Base-by-base conservation (phyloP, 495 filamentous ascomycete genomes). In the Venustampulla echinocandica region DNA sequence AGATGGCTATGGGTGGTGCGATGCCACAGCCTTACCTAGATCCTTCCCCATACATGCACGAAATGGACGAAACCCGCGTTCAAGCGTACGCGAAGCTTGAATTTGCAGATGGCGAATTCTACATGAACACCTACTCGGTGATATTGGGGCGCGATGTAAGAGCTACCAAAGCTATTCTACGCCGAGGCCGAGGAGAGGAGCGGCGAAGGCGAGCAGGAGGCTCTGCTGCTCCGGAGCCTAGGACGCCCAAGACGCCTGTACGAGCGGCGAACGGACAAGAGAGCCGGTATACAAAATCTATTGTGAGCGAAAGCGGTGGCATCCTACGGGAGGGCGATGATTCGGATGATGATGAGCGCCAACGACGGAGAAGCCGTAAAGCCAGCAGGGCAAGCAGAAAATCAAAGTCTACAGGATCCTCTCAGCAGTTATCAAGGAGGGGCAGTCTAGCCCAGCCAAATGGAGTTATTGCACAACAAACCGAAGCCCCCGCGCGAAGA, bases 101-200 rank as follows among this genome's bases (percentile, higher is more conserved):
- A 52, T 85, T 87, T 59, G 68, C 74, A 27, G 82, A 87, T 63
- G 81, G 81, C 11, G 72, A 80, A 56, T 87, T 82, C 58, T 85
- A 83, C 58, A 78, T 83, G 69, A 84, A 76, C 42, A 84, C 81
- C 9, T 77, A 79, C 53, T 71, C 70, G 1, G 72, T 85, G 20
- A 73, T 76, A 15, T 65, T 87, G 18, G 82, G 82, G 37, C 78
- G 82, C 51, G 79, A 85, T 64, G 64, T 79, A 33, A 66, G 67
- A 39, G 75, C 76, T 13, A 67, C 71, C 3, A 66, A 72, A 34
- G 67, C 69, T 21, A 75, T 75, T 19, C 61, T 67, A 44, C 68
- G 73, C 35, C 67, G 68, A 46, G 55, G 50, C 15, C 33, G 34
- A 15, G 69, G 54, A 47, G 47, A 47, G 57, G 14, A 15, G 18